Base-by-base conservation (phyloP, 495 filamentous ascomycete species). In the Hapsidospora chrysogenum region DNA sequence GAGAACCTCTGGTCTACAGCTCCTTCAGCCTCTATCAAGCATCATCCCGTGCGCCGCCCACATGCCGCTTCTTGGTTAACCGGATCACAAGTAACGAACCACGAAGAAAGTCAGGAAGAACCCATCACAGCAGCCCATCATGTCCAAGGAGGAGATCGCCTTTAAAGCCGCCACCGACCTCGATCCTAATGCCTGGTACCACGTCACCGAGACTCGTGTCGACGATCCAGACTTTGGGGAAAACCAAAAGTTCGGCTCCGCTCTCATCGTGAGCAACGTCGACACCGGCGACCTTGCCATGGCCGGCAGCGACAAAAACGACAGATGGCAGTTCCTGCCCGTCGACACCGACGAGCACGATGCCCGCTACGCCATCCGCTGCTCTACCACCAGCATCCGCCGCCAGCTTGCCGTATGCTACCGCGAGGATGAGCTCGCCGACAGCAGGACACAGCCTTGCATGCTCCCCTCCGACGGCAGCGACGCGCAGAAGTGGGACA, bases 321-420 rank as follows among this genome's bases (percentile, higher is more conserved):
- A n/a, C n/a, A n/a, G n/a, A n/a, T 29, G 27, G 27, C 27, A 29
- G 27, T 29, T 29, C 27, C 27, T n/a, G 27, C 27, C 27, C 27
- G 11, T 29, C 11, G 27, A 29, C 11, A 14, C 10, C 27, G 27
- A n/a, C 4, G 5, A 3, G n/a, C n/a, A n/a, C n/a, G n/a, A n/a
- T 13, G 27, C 10, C 4, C 4, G 27, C 4, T 29, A 29, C 27
- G 4, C 15, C 4, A 29, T 29, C 10, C 27, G 27, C 5, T 3
- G 11, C 4, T n/a, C 11, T 14, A n/a, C 27, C 10, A 6, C 27
- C 10, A 14, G 27, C 27, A 14, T 29, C 10, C 11, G 10, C 10
- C 4, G 10, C 10, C 27, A 29, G 27, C 27, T 29, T 9, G 11
- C 27, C 10, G 15, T 14, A 5, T 29, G 27, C 27, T 13, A 5